Evolutionary conservation across 2,329 filamentous ascomycete genomes (phyloP).

Genomic region (Chrysoporthe deuterocubensis): DNA sequence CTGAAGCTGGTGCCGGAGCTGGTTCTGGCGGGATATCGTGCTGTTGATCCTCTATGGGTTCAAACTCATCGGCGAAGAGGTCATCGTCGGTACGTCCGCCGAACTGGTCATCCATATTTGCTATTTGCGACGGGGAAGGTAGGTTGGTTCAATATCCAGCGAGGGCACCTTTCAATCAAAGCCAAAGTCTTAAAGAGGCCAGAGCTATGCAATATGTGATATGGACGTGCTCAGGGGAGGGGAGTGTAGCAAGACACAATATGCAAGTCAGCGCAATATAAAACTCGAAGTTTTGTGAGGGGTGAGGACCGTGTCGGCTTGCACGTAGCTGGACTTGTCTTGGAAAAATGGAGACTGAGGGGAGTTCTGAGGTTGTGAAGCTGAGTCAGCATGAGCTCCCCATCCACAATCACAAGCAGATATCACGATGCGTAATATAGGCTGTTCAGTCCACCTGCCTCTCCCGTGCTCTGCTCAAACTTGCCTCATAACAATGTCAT

Average conservation of each 20-base stretch:
- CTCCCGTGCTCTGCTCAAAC: too few species aligned
- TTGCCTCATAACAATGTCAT: too few species aligned
- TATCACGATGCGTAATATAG: too few species aligned
- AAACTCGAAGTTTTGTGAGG: background rate
- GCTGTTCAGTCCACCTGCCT: background rate
- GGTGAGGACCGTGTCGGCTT: background rate
- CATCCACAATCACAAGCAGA: too few species aligned
- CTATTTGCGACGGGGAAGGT: background rate
- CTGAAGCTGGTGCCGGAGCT: conserved; percentile 11
- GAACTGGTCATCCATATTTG: conserved; percentile 64
- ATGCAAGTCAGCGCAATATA: background rate
- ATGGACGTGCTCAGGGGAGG: background rate
- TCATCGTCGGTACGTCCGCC: conserved; percentile 65
- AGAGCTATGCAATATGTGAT: background rate
- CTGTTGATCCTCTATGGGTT: conserved; percentile 48
- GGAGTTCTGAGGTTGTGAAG: too few species aligned
- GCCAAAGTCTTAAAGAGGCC: background rate
- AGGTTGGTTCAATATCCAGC: background rate
- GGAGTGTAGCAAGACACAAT: background rate
- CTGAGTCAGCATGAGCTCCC: background rate
- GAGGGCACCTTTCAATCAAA: background rate
- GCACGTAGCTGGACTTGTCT: background rate
- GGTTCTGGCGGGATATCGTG: conserved; percentile 16
- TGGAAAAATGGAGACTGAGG: background rate
- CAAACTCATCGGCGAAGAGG: conserved; percentile 66